phyloP scores from a whole-genome alignment of 257 asterid species.

The Salvia hispanica region DNA sequence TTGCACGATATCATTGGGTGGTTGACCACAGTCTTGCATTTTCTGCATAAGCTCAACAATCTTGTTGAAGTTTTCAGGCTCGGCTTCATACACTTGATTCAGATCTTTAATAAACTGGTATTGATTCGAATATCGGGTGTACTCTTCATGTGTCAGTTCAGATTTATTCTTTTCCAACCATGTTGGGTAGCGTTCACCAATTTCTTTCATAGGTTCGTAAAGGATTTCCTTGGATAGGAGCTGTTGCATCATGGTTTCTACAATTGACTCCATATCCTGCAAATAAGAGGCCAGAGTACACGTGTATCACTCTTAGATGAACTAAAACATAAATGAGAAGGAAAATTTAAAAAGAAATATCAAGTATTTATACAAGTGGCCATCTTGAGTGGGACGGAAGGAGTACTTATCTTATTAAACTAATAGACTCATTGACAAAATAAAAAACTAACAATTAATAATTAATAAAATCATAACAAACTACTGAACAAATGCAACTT shows the following conservation, averaged over 20 bases:
- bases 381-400: no score
- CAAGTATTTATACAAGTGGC: background rate
- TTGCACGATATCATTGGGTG: conserved; percentile 85
- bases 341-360: background rate
- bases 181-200: conserved; percentile 84
- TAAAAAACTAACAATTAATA: no score
- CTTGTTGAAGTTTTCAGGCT: conserved; percentile 87
- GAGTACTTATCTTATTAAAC: no score
- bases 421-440: no score
- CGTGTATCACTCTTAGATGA: conserved; percentile 11
- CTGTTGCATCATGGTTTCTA: conserved; percentile 98
- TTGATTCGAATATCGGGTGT: conserved; percentile 60
- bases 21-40: conserved; percentile 99
- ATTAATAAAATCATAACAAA: no score
- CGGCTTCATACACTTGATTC: conserved; percentile 68
- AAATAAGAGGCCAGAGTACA: conserved; percentile 9
- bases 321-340: background rate
- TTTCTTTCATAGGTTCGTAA: conserved; percentile 96
- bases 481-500: no score
- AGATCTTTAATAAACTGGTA: conserved; percentile 68
- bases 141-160: conserved; percentile 65
- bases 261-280: conserved; percentile 92
- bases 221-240: conserved; percentile 93
- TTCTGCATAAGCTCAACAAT: conserved; percentile 97
- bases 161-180: conserved; percentile 83